These are phyloP conservation scores for Camellia lanceoleosa DNA, from an alignment of 148 eudicot genomes.

Conservation along the genomic window DNA sequence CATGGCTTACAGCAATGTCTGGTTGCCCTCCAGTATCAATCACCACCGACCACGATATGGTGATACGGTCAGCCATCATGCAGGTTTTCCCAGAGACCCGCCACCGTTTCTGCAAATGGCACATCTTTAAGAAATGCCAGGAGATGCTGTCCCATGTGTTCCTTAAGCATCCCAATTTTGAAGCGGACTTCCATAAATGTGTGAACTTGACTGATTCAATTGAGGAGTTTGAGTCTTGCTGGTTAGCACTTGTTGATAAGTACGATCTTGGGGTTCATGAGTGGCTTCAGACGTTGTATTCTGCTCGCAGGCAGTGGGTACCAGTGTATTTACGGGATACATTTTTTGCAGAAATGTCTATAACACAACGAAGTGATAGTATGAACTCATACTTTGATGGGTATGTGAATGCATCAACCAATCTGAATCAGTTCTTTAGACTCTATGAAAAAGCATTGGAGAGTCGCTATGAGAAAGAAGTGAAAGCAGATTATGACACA, in stretches of 20 bases:
- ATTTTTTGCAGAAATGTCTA: constrained; percentile 65
- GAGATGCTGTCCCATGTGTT: constrained; percentile 53
- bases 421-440: constrained; percentile 47
- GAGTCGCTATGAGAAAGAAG: constrained; percentile 62
- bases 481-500: constrained; percentile 60
- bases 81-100: constrained; percentile 55
- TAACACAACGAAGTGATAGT: constrained; percentile 53
- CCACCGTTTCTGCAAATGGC: constrained; percentile 68
- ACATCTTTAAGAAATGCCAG: constrained; percentile 57
- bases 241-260: constrained; percentile 54
- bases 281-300: constrained; percentile 46
- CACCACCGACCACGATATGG: constrained; percentile 53
- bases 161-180: constrained; percentile 49
- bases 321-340: constrained; percentile 52
- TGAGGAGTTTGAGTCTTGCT: constrained; percentile 53
- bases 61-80: constrained; percentile 46
- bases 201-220: constrained; percentile 47
- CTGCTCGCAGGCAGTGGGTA: constrained; percentile 54
- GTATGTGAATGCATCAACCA: constrained; percentile 59
- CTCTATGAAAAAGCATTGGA: constrained; percentile 57
- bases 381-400: constrained; percentile 65
- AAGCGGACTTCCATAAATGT: constrained; percentile 58
- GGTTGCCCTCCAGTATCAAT: constrained; percentile 48
- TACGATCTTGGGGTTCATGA: constrained; percentile 49
- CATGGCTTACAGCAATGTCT: constrained; percentile 57